Evolutionary conservation across 306 rosid genomes (phyloP).

Genomic region (Quercus agrifolia): DNA sequence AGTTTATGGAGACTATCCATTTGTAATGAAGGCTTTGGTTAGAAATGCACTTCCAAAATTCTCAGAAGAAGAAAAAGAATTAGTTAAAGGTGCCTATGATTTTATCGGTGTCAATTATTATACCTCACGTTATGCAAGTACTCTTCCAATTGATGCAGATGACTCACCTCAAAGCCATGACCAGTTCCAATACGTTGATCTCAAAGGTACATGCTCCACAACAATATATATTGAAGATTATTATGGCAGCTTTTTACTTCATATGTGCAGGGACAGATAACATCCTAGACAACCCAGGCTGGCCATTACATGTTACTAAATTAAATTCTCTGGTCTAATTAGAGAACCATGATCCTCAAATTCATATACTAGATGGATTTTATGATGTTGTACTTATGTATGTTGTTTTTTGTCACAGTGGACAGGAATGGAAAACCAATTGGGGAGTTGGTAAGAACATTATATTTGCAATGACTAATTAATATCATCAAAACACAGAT

Average conservation of each 20-base stretch:
- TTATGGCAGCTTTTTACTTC: neutral
- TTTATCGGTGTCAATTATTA: slow-evolving; percentile 38
- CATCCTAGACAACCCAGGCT: too few species aligned
- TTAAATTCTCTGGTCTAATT: too few species aligned
- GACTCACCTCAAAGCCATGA: slow-evolving; percentile 2
- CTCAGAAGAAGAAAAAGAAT: slow-evolving; percentile 3
- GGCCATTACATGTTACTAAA: too few species aligned
- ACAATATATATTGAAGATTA: neutral
- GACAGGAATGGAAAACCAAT: neutral
- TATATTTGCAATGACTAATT: neutral
- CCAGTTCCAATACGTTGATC: neutral
- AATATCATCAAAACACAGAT: neutral
- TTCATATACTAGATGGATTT: too few species aligned
- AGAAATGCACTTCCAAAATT: slow-evolving; percentile 5
- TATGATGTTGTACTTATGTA: neutral
- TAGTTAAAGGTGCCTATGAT: slow-evolving; percentile 27
- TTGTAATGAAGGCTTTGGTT: slow-evolving; percentile 16
- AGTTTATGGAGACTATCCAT: slow-evolving; percentile 16
- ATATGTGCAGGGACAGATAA: neutral
- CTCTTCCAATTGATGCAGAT: neutral
- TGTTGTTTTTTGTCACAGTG: neutral
- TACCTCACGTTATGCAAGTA: slow-evolving; percentile 13
- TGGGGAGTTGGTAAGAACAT: neutral
- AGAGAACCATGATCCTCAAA: too few species aligned
- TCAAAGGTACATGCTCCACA: neutral